These are phyloP conservation scores for Pistacia vera DNA, from an alignment of 345 rosid species.

Conservation along the genomic window DNA sequence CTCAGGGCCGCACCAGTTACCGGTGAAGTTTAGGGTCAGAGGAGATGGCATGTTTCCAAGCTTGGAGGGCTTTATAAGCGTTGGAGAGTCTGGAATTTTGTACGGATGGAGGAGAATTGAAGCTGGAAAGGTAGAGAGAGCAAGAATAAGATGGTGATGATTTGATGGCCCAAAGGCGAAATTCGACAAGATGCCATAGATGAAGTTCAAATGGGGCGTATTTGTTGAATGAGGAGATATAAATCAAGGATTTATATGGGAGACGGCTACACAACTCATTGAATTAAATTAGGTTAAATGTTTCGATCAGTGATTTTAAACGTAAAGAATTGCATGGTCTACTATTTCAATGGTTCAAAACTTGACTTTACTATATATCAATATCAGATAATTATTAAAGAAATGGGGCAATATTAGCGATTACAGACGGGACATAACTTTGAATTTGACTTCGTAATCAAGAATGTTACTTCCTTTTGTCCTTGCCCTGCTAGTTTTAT, in stretches of 20 bases:
- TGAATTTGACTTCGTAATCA: constrained; percentile 24
- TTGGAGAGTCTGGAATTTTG: constrained; percentile 65
- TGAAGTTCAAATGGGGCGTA: constrained; percentile 9
- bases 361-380: constrained; percentile 20
- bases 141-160: constrained; percentile 15
- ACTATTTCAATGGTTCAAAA: not conserved
- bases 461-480: not conserved
- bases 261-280: not conserved
- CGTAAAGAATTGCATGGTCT: not conserved
- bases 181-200: not conserved
- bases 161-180: constrained; percentile 21
- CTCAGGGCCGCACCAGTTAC: constrained; percentile 75
- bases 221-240: not conserved
- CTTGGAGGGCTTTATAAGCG: constrained; percentile 78
- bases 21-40: constrained; percentile 71
- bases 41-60: constrained; percentile 65
- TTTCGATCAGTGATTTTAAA: constrained; percentile 14
- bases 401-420: constrained; percentile 9
- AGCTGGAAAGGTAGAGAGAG: constrained; percentile 16
- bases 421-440: constrained; percentile 28
- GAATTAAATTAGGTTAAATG: not conserved
- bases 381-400: not conserved
- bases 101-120: constrained; percentile 19
- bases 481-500: not conserved
- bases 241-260: not conserved